Evolutionary conservation across 1,284 basidiomycete species (phyloP).

Genomic region (Hymenochaete sp.): DNA sequence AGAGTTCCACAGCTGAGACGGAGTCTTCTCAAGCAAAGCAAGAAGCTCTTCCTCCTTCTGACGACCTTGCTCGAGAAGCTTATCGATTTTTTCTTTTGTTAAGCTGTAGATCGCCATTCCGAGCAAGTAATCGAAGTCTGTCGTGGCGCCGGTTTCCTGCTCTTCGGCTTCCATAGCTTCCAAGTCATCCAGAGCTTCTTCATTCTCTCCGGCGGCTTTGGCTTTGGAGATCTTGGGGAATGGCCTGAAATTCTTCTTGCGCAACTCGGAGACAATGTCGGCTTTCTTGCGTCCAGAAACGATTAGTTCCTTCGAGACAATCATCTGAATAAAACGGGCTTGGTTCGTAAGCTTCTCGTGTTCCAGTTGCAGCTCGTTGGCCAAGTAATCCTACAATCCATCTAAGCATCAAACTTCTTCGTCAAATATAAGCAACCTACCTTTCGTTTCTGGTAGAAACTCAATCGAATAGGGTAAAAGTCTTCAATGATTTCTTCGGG

Average conservation of each 20-base stretch:
- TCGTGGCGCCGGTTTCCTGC: slow-evolving; percentile 33
- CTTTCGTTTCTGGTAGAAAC: slow-evolving; percentile 94
- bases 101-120: slow-evolving; percentile 94
- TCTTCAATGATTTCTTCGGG: slow-evolving; percentile 93
- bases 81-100: slow-evolving; percentile 93
- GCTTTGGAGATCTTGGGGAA: slow-evolving; percentile 77
- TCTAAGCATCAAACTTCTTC: background rate
- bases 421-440: slow-evolving; percentile 33
- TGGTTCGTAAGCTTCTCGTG: slow-evolving; percentile 91
- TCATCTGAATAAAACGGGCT: slow-evolving; percentile 96
- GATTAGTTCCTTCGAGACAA: slow-evolving; percentile 81
- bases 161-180: slow-evolving; percentile 42
- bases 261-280: slow-evolving; percentile 81
- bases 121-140: slow-evolving; percentile 91
- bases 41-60: slow-evolving; percentile 83
- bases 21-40: slow-evolving; percentile 68
- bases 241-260: slow-evolving; percentile 77
- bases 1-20: slow-evolving; percentile 83
- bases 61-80: slow-evolving; percentile 71
- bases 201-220: slow-evolving; percentile 64
- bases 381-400: slow-evolving; percentile 65
- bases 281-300: slow-evolving; percentile 89
- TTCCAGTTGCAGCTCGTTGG: slow-evolving; percentile 74
- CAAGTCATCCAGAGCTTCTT: slow-evolving; percentile 54
- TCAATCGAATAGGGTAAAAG: slow-evolving; percentile 85